Base-by-base conservation (phyloP, 2,329 filamentous ascomycete species). In the Phoma sp. region DNA sequence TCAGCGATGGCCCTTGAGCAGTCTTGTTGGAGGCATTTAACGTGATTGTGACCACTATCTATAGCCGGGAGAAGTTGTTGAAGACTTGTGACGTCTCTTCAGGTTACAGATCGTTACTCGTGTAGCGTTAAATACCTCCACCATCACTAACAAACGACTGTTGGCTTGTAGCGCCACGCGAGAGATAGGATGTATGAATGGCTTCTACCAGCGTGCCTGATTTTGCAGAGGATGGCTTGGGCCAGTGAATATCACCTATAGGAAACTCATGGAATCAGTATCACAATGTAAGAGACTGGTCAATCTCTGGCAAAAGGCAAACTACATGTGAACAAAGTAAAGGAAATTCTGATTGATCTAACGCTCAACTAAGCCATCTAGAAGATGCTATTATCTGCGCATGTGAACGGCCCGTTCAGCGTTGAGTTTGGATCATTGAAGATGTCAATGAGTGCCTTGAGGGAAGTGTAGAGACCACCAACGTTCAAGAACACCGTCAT, bases 121-220 rank as follows among this genome's bases (percentile, higher is more conserved):
- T 24, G 22, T 6, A 24, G 22, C 22, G 6, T 6, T 4, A 24
- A 24, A 24, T 24, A 24, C 22, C 22, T 24, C 22, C 22, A 4
- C 4, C 6, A 24, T 6, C 4, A 24, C 22, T 24, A 24, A 24
- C 4, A 24, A 4, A 6, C 17, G 17, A 17, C 17, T 24, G 22
- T 24, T 6, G 6, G 22, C 22, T 24, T 24, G 22, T 24, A 24
- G 22, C 22, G 22, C 22, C 4, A 24, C 22, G 22, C 22, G 22
- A 24, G 22, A 24, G 22, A 6, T 24, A 24, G 4, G 6, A 6
- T 29, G 76, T 43, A 76, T 74, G 9, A 77, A 77, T 57, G 74
- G 71, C 50, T 77, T 77, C 61, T 78, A 76, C 53, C 77, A 57
- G 37, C 24, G 21, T 24, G 13, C 15, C 17, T 6, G 21, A 6